These are phyloP conservation scores for Bretschneidera sinensis DNA, from an alignment of 345 rosid species.

Conservation along the genomic window DNA sequence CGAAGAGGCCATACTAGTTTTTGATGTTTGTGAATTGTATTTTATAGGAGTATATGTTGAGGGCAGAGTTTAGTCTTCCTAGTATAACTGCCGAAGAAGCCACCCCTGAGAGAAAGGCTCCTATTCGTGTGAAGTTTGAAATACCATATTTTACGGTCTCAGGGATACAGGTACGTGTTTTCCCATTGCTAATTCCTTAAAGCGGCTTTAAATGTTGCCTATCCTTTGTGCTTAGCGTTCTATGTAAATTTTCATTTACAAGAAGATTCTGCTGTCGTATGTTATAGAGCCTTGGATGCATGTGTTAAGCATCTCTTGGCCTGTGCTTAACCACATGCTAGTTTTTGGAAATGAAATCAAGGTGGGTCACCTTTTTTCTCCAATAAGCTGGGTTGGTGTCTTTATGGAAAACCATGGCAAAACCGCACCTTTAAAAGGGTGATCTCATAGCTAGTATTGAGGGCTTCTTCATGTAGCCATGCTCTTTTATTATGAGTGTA, in stretches of 20 bases:
- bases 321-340: background rate
- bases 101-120: constrained; percentile 59
- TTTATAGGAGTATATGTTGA: constrained; percentile 51
- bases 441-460: no score
- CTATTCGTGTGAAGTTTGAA: constrained; percentile 68
- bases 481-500: no score
- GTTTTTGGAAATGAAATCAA: background rate
- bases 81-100: constrained; percentile 64
- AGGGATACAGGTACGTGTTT: constrained; percentile 47
- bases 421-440: no score
- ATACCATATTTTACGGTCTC: constrained; percentile 77
- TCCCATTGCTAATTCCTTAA: background rate
- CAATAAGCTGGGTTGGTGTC: background rate
- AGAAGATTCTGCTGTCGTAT: no score
- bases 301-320: no score
- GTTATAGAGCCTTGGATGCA: no score
- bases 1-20: background rate
- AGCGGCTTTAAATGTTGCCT: background rate
- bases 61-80: constrained; percentile 71
- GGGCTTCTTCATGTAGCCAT: no score
- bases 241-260: no score
- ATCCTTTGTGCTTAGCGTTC: background rate
- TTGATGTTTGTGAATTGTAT: constrained; percentile 9
- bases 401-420: background rate
- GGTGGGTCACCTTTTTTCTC: background rate